phyloP scores from a whole-genome alignment of 495 filamentous ascomycete genomes.

The Oidiodendron maius region DNA sequence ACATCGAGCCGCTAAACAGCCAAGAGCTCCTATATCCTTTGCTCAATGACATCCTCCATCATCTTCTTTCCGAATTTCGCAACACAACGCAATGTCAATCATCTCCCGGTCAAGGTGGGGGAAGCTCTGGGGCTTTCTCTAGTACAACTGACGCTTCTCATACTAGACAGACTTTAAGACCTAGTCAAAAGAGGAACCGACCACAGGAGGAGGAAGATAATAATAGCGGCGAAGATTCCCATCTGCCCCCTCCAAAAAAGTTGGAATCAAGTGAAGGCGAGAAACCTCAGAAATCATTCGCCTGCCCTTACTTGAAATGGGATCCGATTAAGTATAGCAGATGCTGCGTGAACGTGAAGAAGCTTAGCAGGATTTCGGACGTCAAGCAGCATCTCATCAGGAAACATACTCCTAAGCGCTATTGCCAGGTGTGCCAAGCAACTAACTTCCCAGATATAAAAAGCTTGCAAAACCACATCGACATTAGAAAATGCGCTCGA shows the following conservation, averaged over 20 bases:
- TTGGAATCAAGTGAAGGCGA: background rate
- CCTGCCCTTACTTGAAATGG: constrained; percentile 30
- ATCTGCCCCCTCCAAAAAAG: background rate
- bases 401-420: constrained; percentile 25
- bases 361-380: constrained; percentile 26
- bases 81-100: background rate
- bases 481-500: constrained; percentile 10
- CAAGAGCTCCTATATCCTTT: background rate
- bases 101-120: background rate
- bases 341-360: constrained; percentile 27
- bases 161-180: background rate
- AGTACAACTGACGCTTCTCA: constrained; percentile 1
- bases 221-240: background rate
- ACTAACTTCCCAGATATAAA: constrained; percentile 21
- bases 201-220: constrained; percentile 1
- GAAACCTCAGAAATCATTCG: constrained; percentile 13
- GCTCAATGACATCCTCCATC: background rate
- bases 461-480: constrained; percentile 19
- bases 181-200: background rate
- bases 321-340: constrained; percentile 22
- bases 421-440: constrained; percentile 26
- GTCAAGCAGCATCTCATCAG: constrained; percentile 31
- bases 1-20: background rate
- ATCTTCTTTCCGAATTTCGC: constrained; percentile 4
- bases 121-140: background rate